Percentiles rank a stretch among this genome's conserved stretches.
These are phyloP conservation scores for Penicillium sp. DNA, from an alignment of 2,329 filamentous ascomycete genomes.

Conservation along the genomic window DNA sequence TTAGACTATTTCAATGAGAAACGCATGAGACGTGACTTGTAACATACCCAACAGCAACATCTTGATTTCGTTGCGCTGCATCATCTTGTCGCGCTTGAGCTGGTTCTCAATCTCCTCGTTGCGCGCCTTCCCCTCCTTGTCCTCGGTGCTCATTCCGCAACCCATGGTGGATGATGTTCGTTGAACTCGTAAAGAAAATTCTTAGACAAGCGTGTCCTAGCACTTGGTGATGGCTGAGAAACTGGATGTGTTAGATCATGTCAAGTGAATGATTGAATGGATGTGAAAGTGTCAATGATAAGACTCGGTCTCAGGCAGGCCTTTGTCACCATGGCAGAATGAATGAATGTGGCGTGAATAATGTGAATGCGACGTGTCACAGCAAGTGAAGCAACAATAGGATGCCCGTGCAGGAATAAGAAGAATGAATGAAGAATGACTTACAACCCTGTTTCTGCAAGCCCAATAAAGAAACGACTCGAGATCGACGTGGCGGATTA, in stretches of 20 bases:
- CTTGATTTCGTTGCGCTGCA: conserved; percentile 99
- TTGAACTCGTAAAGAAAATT: conserved; percentile 11
- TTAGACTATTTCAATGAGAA: conserved; percentile 12
- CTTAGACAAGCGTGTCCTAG: not conserved
- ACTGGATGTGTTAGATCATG: conserved; percentile 5
- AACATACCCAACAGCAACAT: conserved; percentile 93
- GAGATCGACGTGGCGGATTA: conserved; percentile 1
- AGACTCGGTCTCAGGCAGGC: not conserved
- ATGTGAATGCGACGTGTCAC: not conserved
- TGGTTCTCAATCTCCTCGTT: conserved; percentile 99
- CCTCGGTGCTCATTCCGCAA: conserved; percentile 99
- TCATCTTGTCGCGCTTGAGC: conserved; percentile 96
- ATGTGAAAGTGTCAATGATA: not conserved
- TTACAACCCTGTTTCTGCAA: conserved; percentile 12
- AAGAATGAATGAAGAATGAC: not conserved
- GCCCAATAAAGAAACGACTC: not conserved
- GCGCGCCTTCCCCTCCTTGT: conserved; percentile 99
- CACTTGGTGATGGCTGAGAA: not conserved
- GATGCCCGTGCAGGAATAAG: not conserved
- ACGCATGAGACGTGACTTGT: too few species aligned
- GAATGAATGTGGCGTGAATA: not conserved
- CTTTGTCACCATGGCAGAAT: not conserved
- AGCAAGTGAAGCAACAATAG: not conserved
- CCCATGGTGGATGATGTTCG: conserved; percentile 70
- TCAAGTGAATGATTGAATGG: not conserved